A percentile compares a stretch with the other conserved stretches of the same genome.
These are phyloP conservation scores for Oryza officinalis DNA, from an alignment of 176 grass and related monocot genomes.

Conservation along the genomic window DNA sequence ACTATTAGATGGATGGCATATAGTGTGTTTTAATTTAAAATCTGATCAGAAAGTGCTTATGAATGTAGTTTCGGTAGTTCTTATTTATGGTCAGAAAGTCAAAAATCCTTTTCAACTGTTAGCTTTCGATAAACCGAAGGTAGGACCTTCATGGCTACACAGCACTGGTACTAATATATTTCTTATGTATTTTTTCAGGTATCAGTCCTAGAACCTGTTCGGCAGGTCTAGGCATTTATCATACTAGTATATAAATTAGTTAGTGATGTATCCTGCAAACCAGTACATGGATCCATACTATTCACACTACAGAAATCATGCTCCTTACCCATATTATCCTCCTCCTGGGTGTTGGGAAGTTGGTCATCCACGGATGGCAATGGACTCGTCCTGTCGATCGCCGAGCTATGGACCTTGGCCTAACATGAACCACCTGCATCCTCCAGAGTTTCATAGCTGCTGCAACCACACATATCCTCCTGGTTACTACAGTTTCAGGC, in stretches of 20 bases:
- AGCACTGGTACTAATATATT: not conserved
- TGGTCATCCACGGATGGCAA: slow-evolving; percentile 14
- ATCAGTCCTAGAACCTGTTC: slow-evolving; percentile 4
- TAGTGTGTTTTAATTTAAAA: not conserved
- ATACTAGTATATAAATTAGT: not conserved
- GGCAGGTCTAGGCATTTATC: slow-evolving; percentile 14
- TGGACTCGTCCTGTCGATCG: slow-evolving; percentile 34
- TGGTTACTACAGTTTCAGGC: slow-evolving; percentile 61
- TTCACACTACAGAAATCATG: slow-evolving; percentile 51
- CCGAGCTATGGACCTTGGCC: slow-evolving; percentile 48
- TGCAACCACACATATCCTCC: slow-evolving; percentile 48
- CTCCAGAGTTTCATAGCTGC: slow-evolving; percentile 37
- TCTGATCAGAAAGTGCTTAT: not conserved
- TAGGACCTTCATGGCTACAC: not conserved
- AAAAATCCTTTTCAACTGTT: not conserved
- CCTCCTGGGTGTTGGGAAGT: slow-evolving; percentile 45
- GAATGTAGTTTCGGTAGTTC: not conserved
- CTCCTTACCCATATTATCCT: slow-evolving; percentile 46
- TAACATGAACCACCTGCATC: slow-evolving; percentile 26
- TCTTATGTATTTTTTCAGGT: slow-evolving; percentile 15
- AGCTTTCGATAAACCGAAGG: not conserved
- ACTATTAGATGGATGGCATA: not conserved
- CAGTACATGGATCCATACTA: slow-evolving; percentile 69
- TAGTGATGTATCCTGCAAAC: slow-evolving; percentile 56
- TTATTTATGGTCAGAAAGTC: not conserved